Evolutionary conservation across 495 filamentous ascomycete species (phyloP).

Genomic region (Aspergillus heteromorphus): DNA sequence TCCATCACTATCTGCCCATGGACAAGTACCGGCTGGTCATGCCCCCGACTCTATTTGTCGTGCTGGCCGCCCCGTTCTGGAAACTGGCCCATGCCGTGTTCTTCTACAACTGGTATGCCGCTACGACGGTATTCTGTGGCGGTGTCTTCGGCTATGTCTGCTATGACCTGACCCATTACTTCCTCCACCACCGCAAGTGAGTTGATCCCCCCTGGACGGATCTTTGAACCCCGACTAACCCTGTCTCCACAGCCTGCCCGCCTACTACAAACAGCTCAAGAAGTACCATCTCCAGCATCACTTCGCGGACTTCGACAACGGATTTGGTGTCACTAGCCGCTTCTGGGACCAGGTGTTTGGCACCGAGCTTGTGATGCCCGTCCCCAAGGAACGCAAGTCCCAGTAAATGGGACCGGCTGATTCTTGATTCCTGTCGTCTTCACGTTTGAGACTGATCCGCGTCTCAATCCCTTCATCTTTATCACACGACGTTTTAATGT

Average conservation of each 20-base stretch:
- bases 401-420: conserved; percentile 32
- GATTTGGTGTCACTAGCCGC: conserved; percentile 96
- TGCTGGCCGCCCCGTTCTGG: conserved; percentile 87
- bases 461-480: background rate
- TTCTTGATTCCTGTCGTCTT: background rate
- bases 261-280: conserved; percentile 84
- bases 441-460: background rate
- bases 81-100: conserved; percentile 83
- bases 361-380: conserved; percentile 60
- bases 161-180: conserved; percentile 98
- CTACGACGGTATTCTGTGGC: conserved; percentile 71
- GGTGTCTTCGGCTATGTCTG: conserved; percentile 93
- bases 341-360: conserved; percentile 96
- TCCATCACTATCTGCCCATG: conserved; percentile 99
- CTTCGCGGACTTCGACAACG: conserved; percentile 92
- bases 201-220: conserved; percentile 19
- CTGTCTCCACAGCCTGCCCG: conserved; percentile 55
- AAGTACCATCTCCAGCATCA: conserved; percentile 97
- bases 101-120: conserved; percentile 79
- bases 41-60: conserved; percentile 85
- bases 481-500: background rate
- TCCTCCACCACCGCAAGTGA: conserved; percentile 94
- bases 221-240: conserved; percentile 11
- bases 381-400: conserved; percentile 49
- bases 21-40: conserved; percentile 95